Evolutionary conservation across 2,329 filamentous ascomycete species (phyloP).

Genomic region (Magnaporthales sp.): DNA sequence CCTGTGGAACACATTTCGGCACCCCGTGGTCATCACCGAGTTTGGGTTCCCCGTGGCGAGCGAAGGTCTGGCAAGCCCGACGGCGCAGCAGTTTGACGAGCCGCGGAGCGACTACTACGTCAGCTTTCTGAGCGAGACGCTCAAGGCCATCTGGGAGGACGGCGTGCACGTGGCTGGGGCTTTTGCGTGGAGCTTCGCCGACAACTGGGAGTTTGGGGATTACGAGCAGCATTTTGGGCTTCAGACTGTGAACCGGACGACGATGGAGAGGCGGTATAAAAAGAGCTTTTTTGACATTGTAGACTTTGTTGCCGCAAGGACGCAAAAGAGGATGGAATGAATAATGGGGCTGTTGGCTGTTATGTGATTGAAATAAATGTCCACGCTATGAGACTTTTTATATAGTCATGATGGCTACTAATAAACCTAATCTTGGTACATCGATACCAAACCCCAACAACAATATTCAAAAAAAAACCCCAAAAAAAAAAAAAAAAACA

Average conservation of each 20-base stretch:
- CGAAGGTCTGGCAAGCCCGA: constrained; percentile 20
- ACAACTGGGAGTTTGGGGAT: constrained; percentile 48
- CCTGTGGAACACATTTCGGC: constrained; percentile 48
- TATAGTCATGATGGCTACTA: too few species aligned
- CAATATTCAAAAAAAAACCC: too few species aligned
- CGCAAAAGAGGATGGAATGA: neutral
- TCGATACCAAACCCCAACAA: too few species aligned
- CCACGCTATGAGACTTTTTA: too few species aligned
- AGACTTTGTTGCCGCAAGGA: neutral
- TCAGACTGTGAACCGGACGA: constrained; percentile 6
- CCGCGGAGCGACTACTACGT: constrained; percentile 46
- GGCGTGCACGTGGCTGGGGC: constrained; percentile 44
- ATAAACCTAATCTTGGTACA: too few species aligned
- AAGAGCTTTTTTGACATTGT: constrained; percentile 8
- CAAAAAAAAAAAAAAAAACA: too few species aligned
- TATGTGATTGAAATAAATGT: too few species aligned
- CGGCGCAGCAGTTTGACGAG: constrained; percentile 32
- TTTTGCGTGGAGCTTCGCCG: constrained; percentile 41
- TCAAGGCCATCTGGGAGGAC: constrained; percentile 48
- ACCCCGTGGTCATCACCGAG: constrained; percentile 40
- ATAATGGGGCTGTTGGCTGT: too few species aligned
- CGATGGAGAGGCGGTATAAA: constrained; percentile 4
- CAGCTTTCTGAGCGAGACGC: constrained; percentile 41
- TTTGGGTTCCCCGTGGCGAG: constrained; percentile 47
- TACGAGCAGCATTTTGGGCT: constrained; percentile 5